Evolutionary conservation across 2,329 filamentous ascomycete genomes (phyloP), one percentile per base, ranked within the genome.

Genomic region (Pseudocercospora crystallina): DNA sequence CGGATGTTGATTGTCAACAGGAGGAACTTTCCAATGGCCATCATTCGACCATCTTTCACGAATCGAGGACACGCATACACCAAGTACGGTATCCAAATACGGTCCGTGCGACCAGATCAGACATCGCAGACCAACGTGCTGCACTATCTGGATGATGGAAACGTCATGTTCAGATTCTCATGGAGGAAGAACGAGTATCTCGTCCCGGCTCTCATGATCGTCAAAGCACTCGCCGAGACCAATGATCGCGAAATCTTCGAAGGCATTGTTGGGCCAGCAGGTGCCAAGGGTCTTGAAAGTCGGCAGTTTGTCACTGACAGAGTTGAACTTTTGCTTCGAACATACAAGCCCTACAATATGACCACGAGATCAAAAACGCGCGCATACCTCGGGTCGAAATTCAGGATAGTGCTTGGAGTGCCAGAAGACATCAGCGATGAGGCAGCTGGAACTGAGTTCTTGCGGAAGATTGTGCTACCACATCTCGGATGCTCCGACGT

Each of bases 101-200:
- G 94, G 73, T 95, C 87, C 2, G 90, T 96, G 48, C 84, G 94
- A 51, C 91, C 91, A n/a, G 94, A 99, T 72, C 90, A 99, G 73
- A 96, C 92, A 8, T 96, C 91, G 29, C 92, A 97, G 72, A 97
- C 92, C 33, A 99, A 97, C 65, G 90, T 95, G 31, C 80, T 99
- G 42, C 94, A 99, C 73, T 99, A 97, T 71, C 81, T 99, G 49
- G 90, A 81, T 63, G 94, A 99, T 69, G 94, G 94, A 58, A 97
- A 96, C 70, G 85, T 97, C 63, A 97, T 90, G 0, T 96, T 99
- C 73, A 82, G 94, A 49, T 99, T 99, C 72, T 96, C 92, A 5
- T 99, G 92, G 92, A 82, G 91, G 61, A 99, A 99, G 74, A 90
- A 90, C 61, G 94, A 99, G 71, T 99, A 90, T 66, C 82, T 99